These are phyloP conservation scores for Zalaria sp. DNA, from an alignment of 2,329 filamentous ascomycete genomes.

Conservation along the genomic window DNA sequence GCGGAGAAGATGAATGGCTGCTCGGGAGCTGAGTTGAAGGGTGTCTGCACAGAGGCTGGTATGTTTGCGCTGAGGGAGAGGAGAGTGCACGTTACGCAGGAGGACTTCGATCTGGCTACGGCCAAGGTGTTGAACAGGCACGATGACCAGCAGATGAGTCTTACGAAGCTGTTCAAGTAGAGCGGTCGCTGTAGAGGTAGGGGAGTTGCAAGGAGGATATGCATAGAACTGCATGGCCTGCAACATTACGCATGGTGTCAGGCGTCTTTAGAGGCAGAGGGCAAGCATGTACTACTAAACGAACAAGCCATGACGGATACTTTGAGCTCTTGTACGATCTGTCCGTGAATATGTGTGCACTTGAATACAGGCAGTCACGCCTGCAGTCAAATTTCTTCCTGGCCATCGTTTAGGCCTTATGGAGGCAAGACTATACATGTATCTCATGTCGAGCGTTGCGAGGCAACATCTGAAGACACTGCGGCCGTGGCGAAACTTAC, in stretches of 20 bases:
- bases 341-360: too few relatives aligned
- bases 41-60: constrained; percentile 94
- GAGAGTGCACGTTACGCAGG: constrained; percentile 94
- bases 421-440: too few relatives aligned
- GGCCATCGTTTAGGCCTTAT: too few relatives aligned
- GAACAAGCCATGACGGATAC: too few relatives aligned
- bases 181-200: background rate
- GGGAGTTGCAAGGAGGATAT: background rate
- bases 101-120: constrained; percentile 96
- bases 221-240: background rate
- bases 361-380: too few relatives aligned
- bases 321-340: too few relatives aligned
- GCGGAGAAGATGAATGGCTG: constrained; percentile 99
- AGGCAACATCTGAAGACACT: too few relatives aligned
- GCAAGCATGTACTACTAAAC: too few relatives aligned
- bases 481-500: too few relatives aligned
- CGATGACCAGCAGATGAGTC: constrained; percentile 89
- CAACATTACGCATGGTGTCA: background rate
- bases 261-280: background rate
- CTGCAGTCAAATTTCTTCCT: too few relatives aligned
- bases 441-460: too few relatives aligned
- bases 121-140: constrained; percentile 99
- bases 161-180: constrained; percentile 77
- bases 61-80: constrained; percentile 96
- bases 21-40: constrained; percentile 93